Evolutionary conservation across 2,329 filamentous ascomycete species (phyloP).

Genomic region (Sordariomycetes sp.): DNA sequence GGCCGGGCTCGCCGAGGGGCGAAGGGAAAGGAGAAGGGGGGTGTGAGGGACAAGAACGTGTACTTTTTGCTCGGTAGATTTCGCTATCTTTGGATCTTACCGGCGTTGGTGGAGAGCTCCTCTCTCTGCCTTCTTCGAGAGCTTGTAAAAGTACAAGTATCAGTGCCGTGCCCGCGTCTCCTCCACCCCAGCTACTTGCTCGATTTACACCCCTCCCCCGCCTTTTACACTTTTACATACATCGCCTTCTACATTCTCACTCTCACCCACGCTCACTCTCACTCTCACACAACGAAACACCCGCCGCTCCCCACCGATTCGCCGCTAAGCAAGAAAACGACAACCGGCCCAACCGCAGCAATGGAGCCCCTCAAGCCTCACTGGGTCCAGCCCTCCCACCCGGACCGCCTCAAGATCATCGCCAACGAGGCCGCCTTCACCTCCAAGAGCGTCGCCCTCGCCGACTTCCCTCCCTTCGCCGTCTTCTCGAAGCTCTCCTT

Average conservation of each 20-base stretch:
- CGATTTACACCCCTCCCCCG: background rate
- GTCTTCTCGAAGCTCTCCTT: constrained; percentile 54
- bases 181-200: background rate
- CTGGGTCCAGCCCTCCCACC: constrained; percentile 49
- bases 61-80: too few relatives aligned
- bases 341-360: background rate
- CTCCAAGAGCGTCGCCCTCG: constrained; percentile 44
- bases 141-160: too few relatives aligned
- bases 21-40: too few relatives aligned
- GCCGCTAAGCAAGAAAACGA: background rate
- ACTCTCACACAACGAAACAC: background rate
- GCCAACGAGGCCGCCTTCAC: constrained; percentile 39
- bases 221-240: background rate
- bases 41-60: too few relatives aligned
- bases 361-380: constrained; percentile 45
- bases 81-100: too few relatives aligned
- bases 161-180: background rate
- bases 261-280: background rate
- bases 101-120: too few relatives aligned
- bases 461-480: constrained; percentile 44
- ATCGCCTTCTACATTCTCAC: background rate
- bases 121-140: too few relatives aligned
- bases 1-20: too few relatives aligned
- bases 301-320: background rate
- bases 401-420: constrained; percentile 41